Base-by-base conservation (phyloP, 2,329 filamentous ascomycete genomes). In the Chalara sp. region DNA sequence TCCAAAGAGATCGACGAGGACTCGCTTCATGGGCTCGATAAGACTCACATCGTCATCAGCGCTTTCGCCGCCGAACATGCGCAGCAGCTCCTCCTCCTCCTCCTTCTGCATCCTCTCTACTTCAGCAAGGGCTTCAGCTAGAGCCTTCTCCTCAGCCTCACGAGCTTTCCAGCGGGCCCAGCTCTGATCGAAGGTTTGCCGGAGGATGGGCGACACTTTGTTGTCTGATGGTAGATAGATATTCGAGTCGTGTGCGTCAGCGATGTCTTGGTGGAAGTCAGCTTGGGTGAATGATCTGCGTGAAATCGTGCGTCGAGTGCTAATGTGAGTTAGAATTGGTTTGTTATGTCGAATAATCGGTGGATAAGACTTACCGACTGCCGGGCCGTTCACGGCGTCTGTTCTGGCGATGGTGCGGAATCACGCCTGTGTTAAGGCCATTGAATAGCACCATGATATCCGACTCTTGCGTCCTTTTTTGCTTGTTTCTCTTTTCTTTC, bases 1-100 rank as follows among this genome's bases (percentile, higher is more conserved):
- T 28, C 63, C 63, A 49, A 65, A 65, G 41, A 65, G 60, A 44
- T 52, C 53, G 37, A 61, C 52, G 37, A 66, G 57, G n/a, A 66
- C 64, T 32, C 55, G 54, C 42, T 63, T 54, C 63, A 66, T 66
- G 41, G 54, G 53, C 37, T 52, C 54, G 56, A 57, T 63, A 56
- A 65, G 59, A 63, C 62, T 63, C 55, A 63, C 59, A 52, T 63
- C 61, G 53, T 64, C 61, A 35, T 55, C 57, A 32, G 56, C 48
- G 47, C 46, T 29, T 39, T 47, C 44, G 29, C 60, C 63, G n/a
- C 63, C 63, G 47, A 63, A 66, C 21, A 21, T 21, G 21, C 21
- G 21, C 43, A 65, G 46, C 48, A 52, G 51, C 30, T 51, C 50
- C 52, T 63, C 58, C 43, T 64, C 61, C n/a, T 53, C 45, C 48